Evolutionary conservation across 306 rosid species (phyloP).

Genomic region (Cercis canadensis): DNA sequence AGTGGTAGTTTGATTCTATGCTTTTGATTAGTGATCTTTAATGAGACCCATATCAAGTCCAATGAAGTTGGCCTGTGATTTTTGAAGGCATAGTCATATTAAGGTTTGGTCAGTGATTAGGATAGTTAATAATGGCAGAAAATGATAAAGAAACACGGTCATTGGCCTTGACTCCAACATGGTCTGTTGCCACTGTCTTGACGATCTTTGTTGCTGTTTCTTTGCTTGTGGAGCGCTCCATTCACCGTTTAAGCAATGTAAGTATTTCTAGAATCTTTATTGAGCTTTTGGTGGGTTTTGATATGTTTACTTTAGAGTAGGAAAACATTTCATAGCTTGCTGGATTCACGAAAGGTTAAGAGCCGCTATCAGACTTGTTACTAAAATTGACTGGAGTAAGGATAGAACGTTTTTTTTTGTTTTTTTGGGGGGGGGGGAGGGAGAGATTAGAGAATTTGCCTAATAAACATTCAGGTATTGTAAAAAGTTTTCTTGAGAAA

Average conservation of each 20-base stretch:
- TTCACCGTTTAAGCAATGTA: constrained; percentile 66
- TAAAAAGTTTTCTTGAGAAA: background rate
- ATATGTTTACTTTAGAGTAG: background rate
- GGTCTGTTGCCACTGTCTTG: constrained; percentile 98
- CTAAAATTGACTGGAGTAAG: no score
- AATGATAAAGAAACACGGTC: constrained; percentile 68
- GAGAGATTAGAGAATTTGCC: no score
- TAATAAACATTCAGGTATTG: background rate
- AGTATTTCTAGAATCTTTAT: constrained; percentile 34
- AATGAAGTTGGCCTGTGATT: background rate
- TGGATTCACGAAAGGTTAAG: constrained; percentile 8
- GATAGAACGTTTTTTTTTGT: no score
- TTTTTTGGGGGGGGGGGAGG: no score
- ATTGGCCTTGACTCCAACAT: constrained; percentile 97
- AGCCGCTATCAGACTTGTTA: no score
- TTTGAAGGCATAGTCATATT: constrained; percentile 34
- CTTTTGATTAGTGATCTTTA: no score
- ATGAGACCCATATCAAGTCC: no score
- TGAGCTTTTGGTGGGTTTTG: no score
- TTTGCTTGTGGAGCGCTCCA: constrained; percentile 90
- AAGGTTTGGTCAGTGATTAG: constrained; percentile 38
- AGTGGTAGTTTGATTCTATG: no score
- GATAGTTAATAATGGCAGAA: constrained; percentile 61
- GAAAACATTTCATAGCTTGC: constrained; percentile 16
- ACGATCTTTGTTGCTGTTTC: constrained; percentile 88